Evolutionary conservation across 495 filamentous ascomycete species (phyloP).

Genomic region (Talaromyces liani): DNA sequence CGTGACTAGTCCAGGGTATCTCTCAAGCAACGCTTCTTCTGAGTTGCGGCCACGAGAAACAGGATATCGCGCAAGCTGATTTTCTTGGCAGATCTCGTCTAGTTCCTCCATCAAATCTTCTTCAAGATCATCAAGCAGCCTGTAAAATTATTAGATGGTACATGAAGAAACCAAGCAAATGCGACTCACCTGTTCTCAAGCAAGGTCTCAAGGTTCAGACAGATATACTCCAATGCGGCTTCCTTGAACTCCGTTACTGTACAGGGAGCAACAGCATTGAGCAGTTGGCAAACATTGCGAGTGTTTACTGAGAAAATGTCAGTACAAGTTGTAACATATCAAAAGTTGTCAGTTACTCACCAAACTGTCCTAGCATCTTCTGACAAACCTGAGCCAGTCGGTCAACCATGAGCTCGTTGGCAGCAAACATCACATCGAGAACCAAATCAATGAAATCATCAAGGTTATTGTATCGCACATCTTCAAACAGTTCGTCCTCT

Average conservation of each 20-base stretch:
- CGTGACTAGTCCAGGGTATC: conserved; percentile 57
- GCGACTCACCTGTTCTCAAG: conserved; percentile 68
- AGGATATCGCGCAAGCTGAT: conserved; percentile 69
- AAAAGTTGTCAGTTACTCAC: conserved; percentile 38
- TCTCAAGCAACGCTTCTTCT: conserved; percentile 61
- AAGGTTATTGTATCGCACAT: conserved; percentile 58
- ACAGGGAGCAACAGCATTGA: conserved; percentile 78
- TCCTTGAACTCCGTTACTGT: conserved; percentile 82
- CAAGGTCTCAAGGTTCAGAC: conserved; percentile 80
- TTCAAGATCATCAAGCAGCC: conserved; percentile 77
- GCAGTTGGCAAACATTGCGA: conserved; percentile 75
- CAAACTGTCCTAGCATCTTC: conserved; percentile 75
- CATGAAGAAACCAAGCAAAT: not conserved
- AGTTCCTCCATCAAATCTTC: conserved; percentile 72
- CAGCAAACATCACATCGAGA: conserved; percentile 85
- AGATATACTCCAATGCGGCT: conserved; percentile 82
- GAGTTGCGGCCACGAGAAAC: conserved; percentile 68
- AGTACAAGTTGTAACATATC: conserved; percentile 1
- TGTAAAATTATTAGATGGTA: conserved; percentile 20
- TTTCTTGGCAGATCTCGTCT: conserved; percentile 68
- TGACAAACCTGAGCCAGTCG: conserved; percentile 85
- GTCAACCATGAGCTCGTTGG: conserved; percentile 94
- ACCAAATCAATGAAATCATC: conserved; percentile 82
- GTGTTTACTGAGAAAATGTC: conserved; percentile 51
- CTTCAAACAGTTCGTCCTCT: conserved; percentile 74